Conservation (phyloP, 768 basidiomycete species). For the Podaxis carcinomalis region DNA sequence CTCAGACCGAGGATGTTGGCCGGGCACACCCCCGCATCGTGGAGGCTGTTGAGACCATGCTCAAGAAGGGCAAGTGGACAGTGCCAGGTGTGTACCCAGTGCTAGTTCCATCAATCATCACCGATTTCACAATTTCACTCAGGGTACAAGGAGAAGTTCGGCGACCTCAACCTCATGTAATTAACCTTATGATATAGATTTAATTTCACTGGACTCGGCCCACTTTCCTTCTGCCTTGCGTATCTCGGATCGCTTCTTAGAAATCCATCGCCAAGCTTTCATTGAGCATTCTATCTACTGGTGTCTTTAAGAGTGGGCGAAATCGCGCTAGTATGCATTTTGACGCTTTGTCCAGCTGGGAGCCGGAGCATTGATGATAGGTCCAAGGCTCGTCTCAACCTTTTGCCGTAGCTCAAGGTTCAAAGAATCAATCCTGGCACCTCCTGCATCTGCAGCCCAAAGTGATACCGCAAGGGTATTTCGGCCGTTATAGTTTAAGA, state of each 20-base stretch:
- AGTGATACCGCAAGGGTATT: conserved; percentile 47
- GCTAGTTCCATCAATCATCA: not conserved
- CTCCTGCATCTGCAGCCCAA: conserved; percentile 37
- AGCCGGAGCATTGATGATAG: conserved; percentile 30
- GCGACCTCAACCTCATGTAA: conserved; percentile 90
- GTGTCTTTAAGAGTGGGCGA: not conserved
- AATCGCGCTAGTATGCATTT: conserved; percentile 25
- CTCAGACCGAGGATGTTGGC: conserved; percentile 82
- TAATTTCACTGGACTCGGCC: not conserved
- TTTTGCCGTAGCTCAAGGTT: conserved; percentile 32
- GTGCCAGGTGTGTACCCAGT: conserved; percentile 68
- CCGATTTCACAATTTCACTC: not conserved
- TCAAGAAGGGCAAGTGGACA: conserved; percentile 97
- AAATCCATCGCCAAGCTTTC: not conserved
- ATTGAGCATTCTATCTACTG: not conserved
- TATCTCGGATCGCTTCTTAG: not conserved
- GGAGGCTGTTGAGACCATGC: conserved; percentile 90
- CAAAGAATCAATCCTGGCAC: conserved; percentile 37
- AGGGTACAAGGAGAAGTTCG: conserved; percentile 96
- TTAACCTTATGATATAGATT: conserved; percentile 18
- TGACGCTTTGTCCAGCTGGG: conserved; percentile 28
- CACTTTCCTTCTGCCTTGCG: not conserved
- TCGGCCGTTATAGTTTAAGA: conserved; percentile 41
- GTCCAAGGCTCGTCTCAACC: conserved; percentile 31
- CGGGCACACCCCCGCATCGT: conserved; percentile 89